phyloP scores from a whole-genome alignment of 352 stramenopile genomes.

The Phytophthora fragariaefolia region DNA sequence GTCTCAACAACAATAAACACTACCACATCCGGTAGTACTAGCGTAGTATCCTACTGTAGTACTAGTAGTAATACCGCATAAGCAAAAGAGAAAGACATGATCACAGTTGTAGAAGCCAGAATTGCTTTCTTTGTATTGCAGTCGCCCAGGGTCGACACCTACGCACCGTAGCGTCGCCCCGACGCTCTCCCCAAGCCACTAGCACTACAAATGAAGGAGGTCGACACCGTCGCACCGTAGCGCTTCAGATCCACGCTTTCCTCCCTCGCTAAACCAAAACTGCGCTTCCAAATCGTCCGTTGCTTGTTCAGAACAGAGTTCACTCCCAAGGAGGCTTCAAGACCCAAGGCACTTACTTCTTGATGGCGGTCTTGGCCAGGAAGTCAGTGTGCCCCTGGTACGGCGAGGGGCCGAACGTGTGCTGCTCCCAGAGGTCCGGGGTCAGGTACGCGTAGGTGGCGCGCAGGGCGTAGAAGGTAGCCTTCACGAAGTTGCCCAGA shows the following conservation, averaged over 20 bases:
- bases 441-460: constrained; percentile 99
- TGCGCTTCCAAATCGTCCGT: constrained; percentile 32
- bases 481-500: constrained; percentile 99
- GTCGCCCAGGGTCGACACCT: constrained; percentile 78
- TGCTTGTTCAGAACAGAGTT: constrained; percentile 37
- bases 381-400: constrained; percentile 99
- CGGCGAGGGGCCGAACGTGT: constrained; percentile 90
- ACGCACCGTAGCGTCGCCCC: constrained; percentile 91
- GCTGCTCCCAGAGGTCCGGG: constrained; percentile 99
- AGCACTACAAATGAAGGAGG: constrained; percentile 65
- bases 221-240: constrained; percentile 93
- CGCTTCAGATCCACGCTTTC: constrained; percentile 85
- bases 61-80: no score
- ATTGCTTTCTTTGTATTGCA: constrained; percentile 43
- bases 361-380: constrained; percentile 96
- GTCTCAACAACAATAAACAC: background rate
- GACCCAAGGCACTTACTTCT: constrained; percentile 74
- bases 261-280: constrained; percentile 46
- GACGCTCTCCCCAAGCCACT: constrained; percentile 70
- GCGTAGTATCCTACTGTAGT: no score
- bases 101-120: constrained; percentile 13
- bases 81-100: background rate
- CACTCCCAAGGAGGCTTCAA: constrained; percentile 28
- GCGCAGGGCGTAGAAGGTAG: constrained; percentile 97
- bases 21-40: no score